phyloP scores from a whole-genome alignment of 83 land plant species.

The Diphasiastrum complanatum region DNA sequence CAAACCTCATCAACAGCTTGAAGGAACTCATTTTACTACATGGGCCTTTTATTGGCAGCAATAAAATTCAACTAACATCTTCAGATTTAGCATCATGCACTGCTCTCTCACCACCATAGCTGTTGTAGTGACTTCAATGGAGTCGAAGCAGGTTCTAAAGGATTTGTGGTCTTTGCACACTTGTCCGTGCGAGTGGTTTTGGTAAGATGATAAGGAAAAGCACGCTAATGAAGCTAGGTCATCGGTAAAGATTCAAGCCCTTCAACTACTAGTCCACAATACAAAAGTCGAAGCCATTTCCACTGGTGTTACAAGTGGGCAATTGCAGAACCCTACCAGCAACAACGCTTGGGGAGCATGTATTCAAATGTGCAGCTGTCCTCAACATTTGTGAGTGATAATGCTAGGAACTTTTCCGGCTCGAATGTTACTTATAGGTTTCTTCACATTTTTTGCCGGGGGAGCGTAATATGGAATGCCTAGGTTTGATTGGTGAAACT shows the following conservation, averaged over 20 bases:
- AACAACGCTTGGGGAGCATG: conserved; percentile 3
- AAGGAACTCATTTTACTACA: neutral
- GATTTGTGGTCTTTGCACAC: conserved; percentile 50
- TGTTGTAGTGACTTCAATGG: conserved; percentile 58
- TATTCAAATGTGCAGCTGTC: conserved; percentile 16
- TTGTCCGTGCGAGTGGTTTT: conserved; percentile 89
- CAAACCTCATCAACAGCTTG: neutral
- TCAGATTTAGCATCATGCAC: conserved; percentile 36
- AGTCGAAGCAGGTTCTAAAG: conserved; percentile 44
- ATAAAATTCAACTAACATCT: no score
- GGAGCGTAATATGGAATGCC: no score
- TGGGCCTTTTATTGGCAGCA: conserved; percentile 3
- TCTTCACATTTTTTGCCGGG: conserved; percentile 24
- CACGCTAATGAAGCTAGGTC: conserved; percentile 25
- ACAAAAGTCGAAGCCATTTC: no score
- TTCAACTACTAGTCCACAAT: neutral
- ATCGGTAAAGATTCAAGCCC: neutral
- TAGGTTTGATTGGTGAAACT: conserved; percentile 2
- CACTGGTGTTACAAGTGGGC: no score
- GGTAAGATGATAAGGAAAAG: conserved; percentile 57
- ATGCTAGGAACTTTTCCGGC: conserved; percentile 22
- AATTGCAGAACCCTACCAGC: neutral
- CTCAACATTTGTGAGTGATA: conserved; percentile 29
- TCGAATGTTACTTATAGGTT: conserved; percentile 13
- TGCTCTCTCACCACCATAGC: conserved; percentile 38